A percentile compares a stretch with the other conserved stretches of the same genome.
These are phyloP conservation scores for Saccharomyces pastorianus DNA, from an alignment of 1,139 yeast species.

Conservation along the genomic window DNA sequence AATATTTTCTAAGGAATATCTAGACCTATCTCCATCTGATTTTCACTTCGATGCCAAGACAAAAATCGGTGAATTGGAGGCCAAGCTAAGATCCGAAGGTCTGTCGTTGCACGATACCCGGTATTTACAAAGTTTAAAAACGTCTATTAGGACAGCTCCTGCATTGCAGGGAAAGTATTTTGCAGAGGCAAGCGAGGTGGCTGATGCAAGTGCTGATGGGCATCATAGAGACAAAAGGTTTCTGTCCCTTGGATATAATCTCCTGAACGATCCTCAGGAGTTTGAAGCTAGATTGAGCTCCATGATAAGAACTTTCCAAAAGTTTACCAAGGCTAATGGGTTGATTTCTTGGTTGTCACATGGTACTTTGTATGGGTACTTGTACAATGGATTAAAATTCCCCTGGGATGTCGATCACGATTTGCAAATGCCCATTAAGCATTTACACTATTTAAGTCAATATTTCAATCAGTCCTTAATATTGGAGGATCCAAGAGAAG, in stretches of 20 bases:
- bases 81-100: slow-evolving; percentile 6
- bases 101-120: slow-evolving; percentile 16
- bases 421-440: slow-evolving; percentile 58
- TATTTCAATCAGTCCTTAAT: slow-evolving; percentile 48
- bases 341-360: slow-evolving; percentile 57
- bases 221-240: slow-evolving; percentile 70
- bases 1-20: slow-evolving; percentile 11
- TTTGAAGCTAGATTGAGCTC: slow-evolving; percentile 44
- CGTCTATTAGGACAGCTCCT: slow-evolving; percentile 23
- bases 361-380: slow-evolving; percentile 63
- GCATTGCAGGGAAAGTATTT: slow-evolving; percentile 39
- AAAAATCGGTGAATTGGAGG: slow-evolving; percentile 21
- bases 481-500: slow-evolving; percentile 56
- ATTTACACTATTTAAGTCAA: slow-evolving; percentile 43
- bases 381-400: slow-evolving; percentile 57
- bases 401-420: slow-evolving; percentile 73
- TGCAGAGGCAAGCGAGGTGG: slow-evolving; percentile 36
- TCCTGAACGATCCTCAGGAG: slow-evolving; percentile 28
- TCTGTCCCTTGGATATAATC: slow-evolving; percentile 43
- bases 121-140: slow-evolving; percentile 23
- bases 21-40: slow-evolving; percentile 17
- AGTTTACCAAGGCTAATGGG: slow-evolving; percentile 46
- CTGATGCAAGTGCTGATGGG: slow-evolving; percentile 38
- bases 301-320: slow-evolving; percentile 50
- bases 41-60: slow-evolving; percentile 24